Percentiles rank a stretch among this genome's conserved stretches.
Evolutionary conservation across 495 filamentous ascomycete species (phyloP).

Genomic region (Lentithecium fluviatile): DNA sequence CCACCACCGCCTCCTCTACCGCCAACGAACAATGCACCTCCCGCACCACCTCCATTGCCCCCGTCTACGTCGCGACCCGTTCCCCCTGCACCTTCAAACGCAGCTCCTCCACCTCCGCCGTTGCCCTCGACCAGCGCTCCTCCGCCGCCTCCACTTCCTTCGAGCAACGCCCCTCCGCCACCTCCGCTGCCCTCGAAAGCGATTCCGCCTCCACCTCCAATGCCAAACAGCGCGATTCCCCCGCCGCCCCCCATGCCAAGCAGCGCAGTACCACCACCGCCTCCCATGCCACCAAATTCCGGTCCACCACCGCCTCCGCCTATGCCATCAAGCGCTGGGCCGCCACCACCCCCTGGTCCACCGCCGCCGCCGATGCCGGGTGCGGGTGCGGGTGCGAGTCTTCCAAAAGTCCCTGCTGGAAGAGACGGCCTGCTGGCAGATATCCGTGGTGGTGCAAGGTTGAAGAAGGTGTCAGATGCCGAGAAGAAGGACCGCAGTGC

Average conservation of each 20-base stretch:
- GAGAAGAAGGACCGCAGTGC: slow-evolving; percentile 80
- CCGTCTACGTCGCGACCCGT: slow-evolving; percentile 20
- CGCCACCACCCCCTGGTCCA: slow-evolving; percentile 53
- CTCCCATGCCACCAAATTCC: slow-evolving; percentile 44
- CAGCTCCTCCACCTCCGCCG: slow-evolving; percentile 48
- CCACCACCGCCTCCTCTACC: slow-evolving; percentile 31
- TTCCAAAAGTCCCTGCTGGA: slow-evolving; percentile 50
- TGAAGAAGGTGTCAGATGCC: slow-evolving; percentile 77
- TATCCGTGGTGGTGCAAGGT: slow-evolving; percentile 67
- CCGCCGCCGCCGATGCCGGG: slow-evolving; percentile 41
- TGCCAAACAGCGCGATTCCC: slow-evolving; percentile 44
- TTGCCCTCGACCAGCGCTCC: slow-evolving; percentile 39
- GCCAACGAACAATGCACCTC: slow-evolving; percentile 24
- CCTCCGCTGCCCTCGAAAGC: slow-evolving; percentile 21
- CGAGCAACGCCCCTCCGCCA: slow-evolving; percentile 16
- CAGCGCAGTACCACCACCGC: slow-evolving; percentile 44
- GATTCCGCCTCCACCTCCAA: slow-evolving; percentile 36
- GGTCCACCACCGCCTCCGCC: slow-evolving; percentile 72
- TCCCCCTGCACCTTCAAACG: slow-evolving; percentile 36
- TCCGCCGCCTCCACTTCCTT: slow-evolving; percentile 7
- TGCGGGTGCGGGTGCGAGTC: slow-evolving; percentile 52
- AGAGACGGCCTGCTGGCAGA: slow-evolving; percentile 73
- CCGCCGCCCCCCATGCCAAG: slow-evolving; percentile 34
- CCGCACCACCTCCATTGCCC: slow-evolving; percentile 38
- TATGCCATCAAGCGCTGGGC: slow-evolving; percentile 62